phyloP scores from a whole-genome alignment of 805 yeast genomes.

The Naumovozyma castellii region DNA sequence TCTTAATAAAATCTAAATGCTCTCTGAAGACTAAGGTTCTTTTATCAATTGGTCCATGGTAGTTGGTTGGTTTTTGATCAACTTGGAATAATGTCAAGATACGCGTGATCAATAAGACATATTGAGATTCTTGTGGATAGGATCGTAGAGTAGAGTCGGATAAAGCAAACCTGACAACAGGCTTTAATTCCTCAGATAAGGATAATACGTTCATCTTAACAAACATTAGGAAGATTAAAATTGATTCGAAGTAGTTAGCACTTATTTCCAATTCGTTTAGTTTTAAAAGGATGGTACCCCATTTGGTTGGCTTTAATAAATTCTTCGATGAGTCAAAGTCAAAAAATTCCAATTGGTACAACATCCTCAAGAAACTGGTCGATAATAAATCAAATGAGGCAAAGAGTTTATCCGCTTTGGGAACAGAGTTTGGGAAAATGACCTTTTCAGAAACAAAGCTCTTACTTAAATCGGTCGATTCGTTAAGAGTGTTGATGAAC shows the following conservation, averaged over 20 bases:
- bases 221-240: slow-evolving; percentile 41
- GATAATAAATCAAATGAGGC: slow-evolving; percentile 46
- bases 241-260: slow-evolving; percentile 30
- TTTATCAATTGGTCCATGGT: slow-evolving; percentile 64
- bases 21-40: slow-evolving; percentile 59
- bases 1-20: slow-evolving; percentile 44
- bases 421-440: slow-evolving; percentile 26
- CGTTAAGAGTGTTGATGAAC: slow-evolving; percentile 18
- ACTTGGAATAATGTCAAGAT: slow-evolving; percentile 38
- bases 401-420: slow-evolving; percentile 28
- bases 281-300: slow-evolving; percentile 42
- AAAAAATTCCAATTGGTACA: slow-evolving; percentile 44
- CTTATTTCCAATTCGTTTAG: slow-evolving; percentile 26
- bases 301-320: slow-evolving; percentile 34
- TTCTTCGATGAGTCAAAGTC: slow-evolving; percentile 29
- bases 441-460: slow-evolving; percentile 26
- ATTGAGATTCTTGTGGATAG: slow-evolving; percentile 31
- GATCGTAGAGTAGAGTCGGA: slow-evolving; percentile 34
- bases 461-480: slow-evolving; percentile 28
- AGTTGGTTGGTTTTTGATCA: slow-evolving; percentile 44
- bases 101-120: slow-evolving; percentile 39
- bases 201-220: slow-evolving; percentile 36
- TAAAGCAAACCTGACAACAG: slow-evolving; percentile 22
- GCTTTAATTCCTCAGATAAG: slow-evolving; percentile 28
- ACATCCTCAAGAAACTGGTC: slow-evolving; percentile 45